Evolutionary conservation across 2,329 filamentous ascomycete genomes (phyloP), one percentile per base, ranked within the genome.

Genomic region (Trichoderma sp.): DNA sequence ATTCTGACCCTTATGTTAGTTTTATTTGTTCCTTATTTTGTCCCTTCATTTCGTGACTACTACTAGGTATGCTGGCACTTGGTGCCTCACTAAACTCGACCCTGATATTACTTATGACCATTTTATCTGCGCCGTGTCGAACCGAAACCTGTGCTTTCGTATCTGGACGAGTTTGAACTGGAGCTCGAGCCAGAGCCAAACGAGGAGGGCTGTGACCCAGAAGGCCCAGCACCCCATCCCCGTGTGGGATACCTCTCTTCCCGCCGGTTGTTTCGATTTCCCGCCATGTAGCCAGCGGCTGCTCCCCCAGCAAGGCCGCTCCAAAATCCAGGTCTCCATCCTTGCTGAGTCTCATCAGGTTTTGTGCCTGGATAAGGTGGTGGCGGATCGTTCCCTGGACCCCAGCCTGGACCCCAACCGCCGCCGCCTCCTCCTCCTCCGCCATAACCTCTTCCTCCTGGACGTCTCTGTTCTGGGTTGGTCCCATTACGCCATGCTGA

Each of bases 271-370:
- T 70, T 74, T 75, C 71, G 74, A 75, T 77, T 75, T 74, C 63
- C 72, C 6, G 90, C 90, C 72, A 87, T 79, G 77, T 93, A 93
- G 1, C 86, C 90, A 9, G 90, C 90, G 1, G 92, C 91, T 6
- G 90, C 91, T 58, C 92, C 93, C 18, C 87, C 87, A 0, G 88
- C 86, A n/a, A 88, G 82, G 24, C 92, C 92, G 21, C 84, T 87
- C 92, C 92, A 94, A 81, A 94, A 94, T 1, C 92, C 92, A 6
- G 92, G 92, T 64, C 86, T 85, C 91, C 91, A 94, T 1, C 65
- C 71, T 60, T 70, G 71, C 66, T 64, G 71, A n/a, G 30, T 32
- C 26, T 28, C 63, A 36, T 73, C 67, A 6, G 68, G 80, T 69
- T 86, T 86, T 1, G 80, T 79, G 9, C 82, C 81, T 1, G 80